Percentiles rank a stretch among this genome's conserved stretches.
These are phyloP conservation scores for Cenococcum geophilum DNA, from an alignment of 495 filamentous ascomycete genomes.

Conservation along the genomic window DNA sequence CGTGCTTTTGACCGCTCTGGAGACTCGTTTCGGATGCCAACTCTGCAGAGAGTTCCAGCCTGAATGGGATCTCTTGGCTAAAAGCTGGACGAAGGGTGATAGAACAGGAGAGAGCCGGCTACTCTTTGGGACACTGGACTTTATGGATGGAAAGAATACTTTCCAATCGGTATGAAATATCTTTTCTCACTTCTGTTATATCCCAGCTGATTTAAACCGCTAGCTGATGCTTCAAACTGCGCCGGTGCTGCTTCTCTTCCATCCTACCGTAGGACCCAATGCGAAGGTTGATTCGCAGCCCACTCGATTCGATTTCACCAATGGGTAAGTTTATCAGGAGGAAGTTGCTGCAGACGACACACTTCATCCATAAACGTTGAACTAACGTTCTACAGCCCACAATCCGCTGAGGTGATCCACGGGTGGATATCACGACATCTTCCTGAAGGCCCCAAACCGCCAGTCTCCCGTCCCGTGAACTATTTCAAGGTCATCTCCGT, in stretches of 20 bases:
- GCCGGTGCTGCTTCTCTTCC: slow-evolving; percentile 82
- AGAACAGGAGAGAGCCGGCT: slow-evolving; percentile 64
- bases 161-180: slow-evolving; percentile 71
- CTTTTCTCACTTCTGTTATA: not conserved
- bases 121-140: slow-evolving; percentile 84
- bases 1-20: slow-evolving; percentile 81
- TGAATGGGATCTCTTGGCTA: slow-evolving; percentile 84
- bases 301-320: slow-evolving; percentile 78
- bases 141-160: slow-evolving; percentile 71
- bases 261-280: slow-evolving; percentile 77
- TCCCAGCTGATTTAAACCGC: slow-evolving; percentile 18
- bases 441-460: slow-evolving; percentile 64
- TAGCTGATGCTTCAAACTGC: slow-evolving; percentile 93
- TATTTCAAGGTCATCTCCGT: slow-evolving; percentile 67
- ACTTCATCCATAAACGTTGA: not conserved
- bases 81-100: slow-evolving; percentile 80
- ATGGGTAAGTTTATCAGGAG: slow-evolving; percentile 52
- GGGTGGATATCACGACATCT: slow-evolving; percentile 73
- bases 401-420: slow-evolving; percentile 71
- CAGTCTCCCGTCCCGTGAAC: slow-evolving; percentile 77
- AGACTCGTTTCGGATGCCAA: slow-evolving; percentile 75
- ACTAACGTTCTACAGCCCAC: slow-evolving; percentile 46
- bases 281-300: slow-evolving; percentile 64
- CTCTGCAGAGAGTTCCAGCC: slow-evolving; percentile 88
- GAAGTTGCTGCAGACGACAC: not conserved